These are phyloP conservation scores for Penicillium sp. DNA, from an alignment of 2,329 filamentous ascomycete species.

Conservation along the genomic window DNA sequence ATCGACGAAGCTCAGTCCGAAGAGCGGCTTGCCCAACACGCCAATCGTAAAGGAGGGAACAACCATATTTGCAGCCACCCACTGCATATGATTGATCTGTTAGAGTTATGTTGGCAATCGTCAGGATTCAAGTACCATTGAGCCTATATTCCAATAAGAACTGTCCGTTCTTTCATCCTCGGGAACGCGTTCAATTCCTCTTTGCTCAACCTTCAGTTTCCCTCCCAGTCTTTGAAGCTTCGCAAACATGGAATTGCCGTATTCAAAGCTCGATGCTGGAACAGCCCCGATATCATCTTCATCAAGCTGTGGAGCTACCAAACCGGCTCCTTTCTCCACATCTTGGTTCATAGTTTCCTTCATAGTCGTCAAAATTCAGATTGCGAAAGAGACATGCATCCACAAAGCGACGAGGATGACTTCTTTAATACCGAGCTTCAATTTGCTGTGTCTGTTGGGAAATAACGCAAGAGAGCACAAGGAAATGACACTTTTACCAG, in stretches of 20 bases:
- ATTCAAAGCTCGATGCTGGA: conserved; percentile 56
- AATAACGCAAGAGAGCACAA: neutral
- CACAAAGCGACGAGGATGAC: neutral
- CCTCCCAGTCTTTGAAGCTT: conserved; percentile 62
- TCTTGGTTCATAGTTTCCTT: neutral
- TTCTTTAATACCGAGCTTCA: neutral
- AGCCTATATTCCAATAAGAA: conserved; percentile 65
- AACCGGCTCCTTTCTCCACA: conserved; percentile 12
- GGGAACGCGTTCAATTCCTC: conserved; percentile 72
- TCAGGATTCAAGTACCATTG: conserved; percentile 56
- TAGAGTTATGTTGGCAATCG: conserved; percentile 11
- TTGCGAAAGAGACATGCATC: neutral
- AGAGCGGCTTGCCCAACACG: conserved; percentile 65
- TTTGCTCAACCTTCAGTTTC: conserved; percentile 66
- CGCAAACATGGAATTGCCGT: conserved; percentile 55
- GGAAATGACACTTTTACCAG: neutral
- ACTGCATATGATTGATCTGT: conserved; percentile 47
- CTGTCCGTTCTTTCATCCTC: conserved; percentile 65
- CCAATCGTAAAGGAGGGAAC: conserved; percentile 74
- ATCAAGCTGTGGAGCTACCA: conserved; percentile 2
- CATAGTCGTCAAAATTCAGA: conserved; percentile 1
- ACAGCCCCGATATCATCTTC: conserved; percentile 44
- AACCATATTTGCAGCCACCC: conserved; percentile 75
- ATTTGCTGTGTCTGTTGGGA: too few species aligned
- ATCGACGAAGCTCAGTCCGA: conserved; percentile 69